Evolutionary conservation across 106 monocot species (phyloP).

Genomic region (Dendrobium officinale): DNA sequence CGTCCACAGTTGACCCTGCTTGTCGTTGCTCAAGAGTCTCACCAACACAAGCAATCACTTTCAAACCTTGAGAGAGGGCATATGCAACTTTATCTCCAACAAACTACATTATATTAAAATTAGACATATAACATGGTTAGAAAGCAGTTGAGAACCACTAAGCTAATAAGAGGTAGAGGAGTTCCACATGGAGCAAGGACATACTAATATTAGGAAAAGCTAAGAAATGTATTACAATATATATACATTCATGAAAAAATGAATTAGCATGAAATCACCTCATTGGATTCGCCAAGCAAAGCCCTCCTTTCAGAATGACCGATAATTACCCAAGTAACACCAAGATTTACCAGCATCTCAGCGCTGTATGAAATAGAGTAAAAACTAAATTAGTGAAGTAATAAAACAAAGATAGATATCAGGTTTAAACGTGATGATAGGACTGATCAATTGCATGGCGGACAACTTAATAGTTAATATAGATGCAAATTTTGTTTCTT

Average conservation of each 20-base stretch:
- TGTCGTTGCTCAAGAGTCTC: conserved; percentile 92
- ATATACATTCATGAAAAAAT: neutral
- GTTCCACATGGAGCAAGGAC: no score
- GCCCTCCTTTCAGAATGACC: conserved; percentile 90
- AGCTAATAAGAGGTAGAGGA: no score
- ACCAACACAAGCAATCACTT: conserved; percentile 96
- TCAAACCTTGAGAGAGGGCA: conserved; percentile 76
- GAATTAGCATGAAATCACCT: conserved; percentile 19
- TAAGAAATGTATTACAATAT: neutral
- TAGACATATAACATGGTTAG: no score
- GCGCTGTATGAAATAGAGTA: conserved; percentile 46
- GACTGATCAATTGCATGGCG: no score
- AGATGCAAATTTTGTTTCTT: no score
- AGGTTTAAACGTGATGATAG: no score
- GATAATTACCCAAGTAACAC: conserved; percentile 83
- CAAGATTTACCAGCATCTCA: conserved; percentile 79
- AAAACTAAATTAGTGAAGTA: neutral
- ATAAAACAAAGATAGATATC: neutral
- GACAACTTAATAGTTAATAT: no score
- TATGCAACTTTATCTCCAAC: conserved; percentile 94
- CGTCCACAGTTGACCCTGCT: conserved; percentile 71
- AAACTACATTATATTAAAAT: conserved; percentile 35
- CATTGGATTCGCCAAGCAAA: conserved; percentile 77
- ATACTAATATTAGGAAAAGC: no score
- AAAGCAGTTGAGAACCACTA: no score